A percentile compares a stretch with the other conserved stretches of the same genome.
These are phyloP conservation scores for Dendrobium chrysotoxum DNA, from an alignment of 106 monocot species.

Conservation along the genomic window DNA sequence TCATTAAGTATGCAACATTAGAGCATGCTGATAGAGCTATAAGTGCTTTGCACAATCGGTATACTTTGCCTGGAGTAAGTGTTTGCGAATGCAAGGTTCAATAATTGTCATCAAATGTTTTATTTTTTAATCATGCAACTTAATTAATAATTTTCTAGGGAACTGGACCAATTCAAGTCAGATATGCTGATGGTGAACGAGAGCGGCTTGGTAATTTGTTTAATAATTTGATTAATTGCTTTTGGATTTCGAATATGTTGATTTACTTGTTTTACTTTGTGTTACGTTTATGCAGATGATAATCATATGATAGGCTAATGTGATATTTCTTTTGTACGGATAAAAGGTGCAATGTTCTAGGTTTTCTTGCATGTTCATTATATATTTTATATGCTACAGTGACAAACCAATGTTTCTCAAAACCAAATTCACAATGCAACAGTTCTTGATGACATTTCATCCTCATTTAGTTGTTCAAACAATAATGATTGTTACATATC, in stretches of 20 bases:
- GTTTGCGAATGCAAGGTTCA: background rate
- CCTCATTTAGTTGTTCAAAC: background rate
- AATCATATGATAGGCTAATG: background rate
- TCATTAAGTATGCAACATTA: constrained; percentile 78
- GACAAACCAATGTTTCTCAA: background rate
- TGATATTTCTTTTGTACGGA: background rate
- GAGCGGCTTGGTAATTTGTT: constrained; percentile 70
- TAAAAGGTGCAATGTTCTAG: background rate
- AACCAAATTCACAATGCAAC: background rate
- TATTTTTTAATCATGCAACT: background rate
- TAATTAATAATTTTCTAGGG: constrained; percentile 32
- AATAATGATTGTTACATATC: background rate
- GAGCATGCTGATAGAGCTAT: constrained; percentile 95
- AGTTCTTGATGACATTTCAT: background rate
- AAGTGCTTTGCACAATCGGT: constrained; percentile 80
- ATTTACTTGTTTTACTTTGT: background rate
- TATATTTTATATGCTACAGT: background rate
- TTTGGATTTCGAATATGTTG: background rate
- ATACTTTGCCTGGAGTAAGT: constrained; percentile 85
- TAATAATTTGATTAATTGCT: background rate
- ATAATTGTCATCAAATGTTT: background rate
- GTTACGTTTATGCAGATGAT: background rate
- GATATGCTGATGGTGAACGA: constrained; percentile 92
- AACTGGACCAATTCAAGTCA: constrained; percentile 81
- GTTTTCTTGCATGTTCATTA: background rate